phyloP scores from a whole-genome alignment of 116 monocot genomes.

The Trichopus zeylanicus region DNA sequence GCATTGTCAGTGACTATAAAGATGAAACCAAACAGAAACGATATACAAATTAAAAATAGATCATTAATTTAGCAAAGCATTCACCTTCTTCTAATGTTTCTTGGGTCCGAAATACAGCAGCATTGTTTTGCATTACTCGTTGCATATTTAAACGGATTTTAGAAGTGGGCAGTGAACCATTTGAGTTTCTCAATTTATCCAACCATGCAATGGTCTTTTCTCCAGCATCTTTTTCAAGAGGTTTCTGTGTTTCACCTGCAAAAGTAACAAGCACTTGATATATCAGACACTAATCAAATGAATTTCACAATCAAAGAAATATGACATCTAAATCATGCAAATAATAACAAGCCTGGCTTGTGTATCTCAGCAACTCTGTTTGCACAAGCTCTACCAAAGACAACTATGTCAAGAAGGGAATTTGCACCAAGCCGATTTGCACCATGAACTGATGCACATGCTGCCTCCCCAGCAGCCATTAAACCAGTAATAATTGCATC shows the following conservation, averaged over 20 bases:
- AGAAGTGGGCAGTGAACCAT: conserved; percentile 86
- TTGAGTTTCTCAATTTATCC: conserved; percentile 83
- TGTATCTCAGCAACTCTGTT: conserved; percentile 80
- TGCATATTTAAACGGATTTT: conserved; percentile 97
- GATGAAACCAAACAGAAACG: neutral
- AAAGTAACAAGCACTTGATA: neutral
- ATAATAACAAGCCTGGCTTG: conserved; percentile 60
- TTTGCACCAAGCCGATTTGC: conserved; percentile 99
- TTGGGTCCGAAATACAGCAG: conserved; percentile 95
- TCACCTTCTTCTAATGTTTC: conserved; percentile 97
- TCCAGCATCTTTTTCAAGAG: conserved; percentile 77
- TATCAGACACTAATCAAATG: neutral
- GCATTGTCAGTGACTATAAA: neutral
- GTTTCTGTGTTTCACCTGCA: conserved; percentile 71
- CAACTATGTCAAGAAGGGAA: conserved; percentile 97
- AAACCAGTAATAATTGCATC: conserved; percentile 67
- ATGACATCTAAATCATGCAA: neutral
- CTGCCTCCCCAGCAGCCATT: conserved; percentile 81
- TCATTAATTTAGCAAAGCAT: neutral
- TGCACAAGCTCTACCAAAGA: conserved; percentile 98
- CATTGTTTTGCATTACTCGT: conserved; percentile 95
- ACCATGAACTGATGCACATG: conserved; percentile 92
- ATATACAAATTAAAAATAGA: too few relatives aligned
- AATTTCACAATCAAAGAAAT: neutral
- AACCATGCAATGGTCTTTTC: conserved; percentile 90